Conservation (phyloP, 352 stramenopile genomes). For the Albugo candida region DNA sequence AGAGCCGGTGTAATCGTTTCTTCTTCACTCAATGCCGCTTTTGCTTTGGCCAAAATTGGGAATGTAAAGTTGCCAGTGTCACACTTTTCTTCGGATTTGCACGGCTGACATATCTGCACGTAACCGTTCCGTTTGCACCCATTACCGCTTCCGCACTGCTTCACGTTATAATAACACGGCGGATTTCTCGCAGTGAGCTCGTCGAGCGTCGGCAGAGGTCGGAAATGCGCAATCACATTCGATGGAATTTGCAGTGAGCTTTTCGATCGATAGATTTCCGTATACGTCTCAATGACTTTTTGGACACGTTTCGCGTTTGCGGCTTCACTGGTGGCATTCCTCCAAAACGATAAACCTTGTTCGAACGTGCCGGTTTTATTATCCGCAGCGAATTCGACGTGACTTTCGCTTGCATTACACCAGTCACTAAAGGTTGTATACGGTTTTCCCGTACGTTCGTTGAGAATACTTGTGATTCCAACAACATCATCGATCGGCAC, state of each 20-base stretch:
- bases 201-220: slow-evolving; percentile 8
- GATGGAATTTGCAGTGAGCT: slow-evolving; percentile 7
- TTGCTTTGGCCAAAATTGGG: slow-evolving; percentile 6
- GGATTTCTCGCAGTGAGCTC: slow-evolving; percentile 11
- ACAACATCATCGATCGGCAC: slow-evolving; percentile 17
- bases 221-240: slow-evolving; percentile 3
- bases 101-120: slow-evolving; percentile 13
- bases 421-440: slow-evolving; percentile 13
- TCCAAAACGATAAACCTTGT: slow-evolving; percentile 12
- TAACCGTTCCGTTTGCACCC: slow-evolving; percentile 10
- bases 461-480: slow-evolving; percentile 15
- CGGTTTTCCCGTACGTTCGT: slow-evolving; percentile 2
- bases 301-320: slow-evolving; percentile 8
- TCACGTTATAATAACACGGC: slow-evolving; percentile 14
- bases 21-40: not conserved
- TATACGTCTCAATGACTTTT: slow-evolving; percentile 12
- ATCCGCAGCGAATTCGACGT: slow-evolving; percentile 12
- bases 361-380: not conserved
- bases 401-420: slow-evolving; percentile 6
- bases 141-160: slow-evolving; percentile 1
- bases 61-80: slow-evolving; percentile 5
- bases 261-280: not conserved
- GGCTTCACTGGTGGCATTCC: slow-evolving; percentile 7
- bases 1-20: too few relatives aligned
- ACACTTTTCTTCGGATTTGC: not conserved